These are phyloP conservation scores for Daldinia sp. DNA, from an alignment of 2,329 filamentous ascomycete species.

Conservation along the genomic window DNA sequence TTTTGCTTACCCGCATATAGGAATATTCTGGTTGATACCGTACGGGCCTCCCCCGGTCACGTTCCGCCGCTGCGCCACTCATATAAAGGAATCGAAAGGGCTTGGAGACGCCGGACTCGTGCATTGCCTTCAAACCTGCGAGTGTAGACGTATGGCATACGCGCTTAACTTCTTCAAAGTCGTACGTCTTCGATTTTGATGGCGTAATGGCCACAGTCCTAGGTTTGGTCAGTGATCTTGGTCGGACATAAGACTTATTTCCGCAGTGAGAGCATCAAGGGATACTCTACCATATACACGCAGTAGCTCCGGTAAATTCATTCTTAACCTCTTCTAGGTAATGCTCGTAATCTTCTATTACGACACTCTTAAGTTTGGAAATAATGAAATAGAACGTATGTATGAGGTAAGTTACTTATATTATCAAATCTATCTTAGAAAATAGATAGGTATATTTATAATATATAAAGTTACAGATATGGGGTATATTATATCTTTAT, in stretches of 20 bases:
- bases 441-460: too few species aligned
- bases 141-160: slow-evolving; percentile 40
- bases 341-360: slow-evolving; percentile 51
- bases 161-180: slow-evolving; percentile 38
- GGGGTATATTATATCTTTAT: too few species aligned
- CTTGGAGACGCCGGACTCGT: slow-evolving; percentile 39
- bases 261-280: neutral
- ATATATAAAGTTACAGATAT: too few species aligned
- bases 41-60: slow-evolving; percentile 56
- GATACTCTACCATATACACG: slow-evolving; percentile 46
- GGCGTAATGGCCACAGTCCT: slow-evolving; percentile 45
- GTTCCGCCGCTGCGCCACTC: slow-evolving; percentile 55
- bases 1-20: slow-evolving; percentile 55
- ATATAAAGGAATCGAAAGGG: slow-evolving; percentile 50
- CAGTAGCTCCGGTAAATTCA: slow-evolving; percentile 52
- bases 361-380: slow-evolving; percentile 52
- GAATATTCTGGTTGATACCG: slow-evolving; percentile 51
- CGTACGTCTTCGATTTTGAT: slow-evolving; percentile 27
- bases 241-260: slow-evolving; percentile 6
- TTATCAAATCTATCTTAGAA: too few species aligned
- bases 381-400: too few species aligned
- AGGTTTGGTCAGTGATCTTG: slow-evolving; percentile 8
- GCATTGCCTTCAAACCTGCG: slow-evolving; percentile 42
- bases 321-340: slow-evolving; percentile 52
- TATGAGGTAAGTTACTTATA: too few species aligned